phyloP scores from a whole-genome alignment of 805 yeast genomes.

The Ogataea philodendri region DNA sequence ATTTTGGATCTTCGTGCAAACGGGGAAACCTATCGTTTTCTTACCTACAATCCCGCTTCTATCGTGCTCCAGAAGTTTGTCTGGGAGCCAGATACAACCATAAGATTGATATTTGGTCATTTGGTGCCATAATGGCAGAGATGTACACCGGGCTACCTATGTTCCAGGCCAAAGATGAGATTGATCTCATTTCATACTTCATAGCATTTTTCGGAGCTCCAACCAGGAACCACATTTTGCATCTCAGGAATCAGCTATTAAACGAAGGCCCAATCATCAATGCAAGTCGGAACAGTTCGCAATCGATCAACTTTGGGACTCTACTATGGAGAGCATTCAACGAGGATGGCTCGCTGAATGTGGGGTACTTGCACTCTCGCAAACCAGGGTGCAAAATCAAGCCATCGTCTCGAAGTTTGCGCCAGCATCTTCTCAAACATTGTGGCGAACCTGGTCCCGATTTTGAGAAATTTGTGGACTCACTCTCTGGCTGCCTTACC shows the following conservation, averaged over 20 bases:
- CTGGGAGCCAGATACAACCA: slow-evolving; percentile 59
- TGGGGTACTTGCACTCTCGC: slow-evolving; percentile 18
- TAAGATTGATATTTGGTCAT: slow-evolving; percentile 83
- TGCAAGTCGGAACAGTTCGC: slow-evolving; percentile 5
- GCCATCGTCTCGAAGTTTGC: slow-evolving; percentile 21
- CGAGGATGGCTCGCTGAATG: slow-evolving; percentile 28
- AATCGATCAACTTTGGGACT: slow-evolving; percentile 18
- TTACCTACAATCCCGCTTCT: slow-evolving; percentile 63
- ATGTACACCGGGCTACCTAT: slow-evolving; percentile 56
- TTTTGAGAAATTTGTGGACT: slow-evolving; percentile 25
- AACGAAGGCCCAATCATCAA: slow-evolving; percentile 36
- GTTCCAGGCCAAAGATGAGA: slow-evolving; percentile 49
- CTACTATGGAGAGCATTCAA: slow-evolving; percentile 39
- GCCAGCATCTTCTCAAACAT: slow-evolving; percentile 14
- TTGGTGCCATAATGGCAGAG: slow-evolving; percentile 91
- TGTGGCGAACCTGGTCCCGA: slow-evolving; percentile 2
- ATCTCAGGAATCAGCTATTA: slow-evolving; percentile 39
- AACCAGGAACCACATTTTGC: slow-evolving; percentile 37
- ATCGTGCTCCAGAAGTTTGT: slow-evolving; percentile 76
- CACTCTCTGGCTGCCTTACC: slow-evolving; percentile 31
- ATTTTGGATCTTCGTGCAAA: slow-evolving; percentile 70
- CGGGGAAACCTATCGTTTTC: slow-evolving; percentile 44
- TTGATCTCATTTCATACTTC: slow-evolving; percentile 44
- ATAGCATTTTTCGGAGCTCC: slow-evolving; percentile 50
- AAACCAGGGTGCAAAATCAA: slow-evolving; percentile 21